Base-by-base conservation (phyloP, 2,329 filamentous ascomycete genomes). In the Coleophoma cylindrospora region DNA sequence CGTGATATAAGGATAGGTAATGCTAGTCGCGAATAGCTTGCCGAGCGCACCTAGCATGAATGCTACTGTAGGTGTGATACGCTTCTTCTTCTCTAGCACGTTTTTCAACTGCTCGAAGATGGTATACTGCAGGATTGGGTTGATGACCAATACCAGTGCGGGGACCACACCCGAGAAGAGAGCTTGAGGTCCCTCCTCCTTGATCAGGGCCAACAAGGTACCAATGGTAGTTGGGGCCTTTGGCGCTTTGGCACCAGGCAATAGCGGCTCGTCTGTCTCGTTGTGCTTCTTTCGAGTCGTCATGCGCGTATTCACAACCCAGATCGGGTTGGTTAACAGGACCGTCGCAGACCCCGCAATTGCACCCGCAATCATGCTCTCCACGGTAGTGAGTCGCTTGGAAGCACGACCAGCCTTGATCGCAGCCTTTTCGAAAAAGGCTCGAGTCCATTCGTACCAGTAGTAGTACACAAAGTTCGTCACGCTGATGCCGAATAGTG, bases 401-500 rank as follows among this genome's bases (percentile, higher is more conserved):
- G 80, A 84, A 50, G 84, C 80, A 56, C 89, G 84, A 34, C 87
- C 88, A 49, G 87, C 76, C 62, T 82, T 84, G 51, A 78, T 68
- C 43, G 91, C 90, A 10, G 90, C 88, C 57, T 79, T 77, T 68
- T 89, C 90, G 73, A 97, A 96, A 66, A 87, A 87, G 46, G 86
- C 79, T 52, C 91, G 85, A 55, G 91, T 94, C 89, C 90, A 99
- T 74, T 99, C 94, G 72, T 97, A 99, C 92, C 89, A 99, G 78
- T 97, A 99, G 75, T 99, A 99, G 79, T 99, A 99, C 44, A 99
- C 92, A 68, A 99, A 99, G 76, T 99, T 99, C 62, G 94, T 99
- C 61, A 99, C 86, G 70, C 88, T 94, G 75, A 99, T 97, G 68
- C 94, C 94, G 70, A 99, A 96, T 43, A 99, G 78, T 47, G 94